A percentile compares a stretch with the other conserved stretches of the same genome.
These are phyloP conservation scores for Sanghuangporus sanghuang DNA, from an alignment of 1,284 basidiomycete species.

Conservation along the genomic window DNA sequence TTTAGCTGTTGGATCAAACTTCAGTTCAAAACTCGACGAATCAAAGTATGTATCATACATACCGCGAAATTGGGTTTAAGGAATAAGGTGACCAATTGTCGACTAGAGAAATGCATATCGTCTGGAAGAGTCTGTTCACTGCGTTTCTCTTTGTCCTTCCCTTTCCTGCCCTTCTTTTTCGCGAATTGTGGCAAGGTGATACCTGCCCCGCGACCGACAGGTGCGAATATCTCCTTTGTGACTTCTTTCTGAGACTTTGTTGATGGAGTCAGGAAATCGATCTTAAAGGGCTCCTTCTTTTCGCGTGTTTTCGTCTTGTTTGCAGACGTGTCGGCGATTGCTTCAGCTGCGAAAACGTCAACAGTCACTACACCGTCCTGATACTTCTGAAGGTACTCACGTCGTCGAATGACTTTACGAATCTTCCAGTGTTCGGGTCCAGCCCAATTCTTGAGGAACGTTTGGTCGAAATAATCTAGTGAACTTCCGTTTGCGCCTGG, in stretches of 20 bases:
- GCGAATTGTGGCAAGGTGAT: conserved; percentile 65
- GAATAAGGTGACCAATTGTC: conserved; percentile 88
- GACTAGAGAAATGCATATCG: conserved; percentile 95
- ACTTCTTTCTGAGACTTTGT: conserved; percentile 67
- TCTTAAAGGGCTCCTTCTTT: conserved; percentile 85
- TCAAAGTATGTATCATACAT: conserved; percentile 25
- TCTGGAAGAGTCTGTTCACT: conserved; percentile 86
- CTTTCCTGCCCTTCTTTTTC: conserved; percentile 37
- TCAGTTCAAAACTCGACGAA: conserved; percentile 7
- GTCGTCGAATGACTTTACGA: conserved; percentile 65
- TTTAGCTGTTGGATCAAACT: conserved; percentile 51
- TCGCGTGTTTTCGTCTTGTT: conserved; percentile 54
- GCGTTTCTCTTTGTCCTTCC: conserved; percentile 52
- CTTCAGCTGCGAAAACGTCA: conserved; percentile 38
- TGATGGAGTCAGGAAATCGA: conserved; percentile 74
- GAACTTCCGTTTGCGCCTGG: conserved; percentile 54
- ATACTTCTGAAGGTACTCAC: conserved; percentile 39
- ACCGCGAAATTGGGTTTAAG: conserved; percentile 94
- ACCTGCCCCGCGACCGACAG: conserved; percentile 56
- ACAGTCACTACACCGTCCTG: conserved; percentile 1
- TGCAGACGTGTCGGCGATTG: conserved; percentile 32
- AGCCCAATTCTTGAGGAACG: conserved; percentile 93
- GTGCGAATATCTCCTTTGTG: conserved; percentile 78
- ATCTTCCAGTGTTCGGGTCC: conserved; percentile 99
- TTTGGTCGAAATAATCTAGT: conserved; percentile 95